Conservation (phyloP, 495 filamentous ascomycete genomes). For the Gamarada debralockiae region DNA sequence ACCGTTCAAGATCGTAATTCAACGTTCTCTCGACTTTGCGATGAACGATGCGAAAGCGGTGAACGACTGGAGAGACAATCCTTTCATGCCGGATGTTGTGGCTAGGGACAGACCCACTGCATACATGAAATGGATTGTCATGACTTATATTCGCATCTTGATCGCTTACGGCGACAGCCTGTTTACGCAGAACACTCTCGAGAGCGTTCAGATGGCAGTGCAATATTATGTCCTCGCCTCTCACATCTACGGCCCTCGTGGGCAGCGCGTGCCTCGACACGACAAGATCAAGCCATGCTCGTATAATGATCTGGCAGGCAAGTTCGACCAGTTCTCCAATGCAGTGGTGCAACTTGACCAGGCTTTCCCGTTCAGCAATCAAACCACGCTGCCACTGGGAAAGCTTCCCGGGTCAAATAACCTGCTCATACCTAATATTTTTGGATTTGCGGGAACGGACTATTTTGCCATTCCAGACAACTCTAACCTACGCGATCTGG, state of each 20-base stretch:
- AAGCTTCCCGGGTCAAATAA: neutral
- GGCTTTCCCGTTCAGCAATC: slow-evolving; percentile 22
- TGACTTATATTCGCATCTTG: slow-evolving; percentile 35
- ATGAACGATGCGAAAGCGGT: slow-evolving; percentile 8
- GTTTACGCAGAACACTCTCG: slow-evolving; percentile 34
- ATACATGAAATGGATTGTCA: slow-evolving; percentile 32
- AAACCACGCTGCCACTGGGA: neutral
- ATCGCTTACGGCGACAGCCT: slow-evolving; percentile 31
- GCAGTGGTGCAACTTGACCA: slow-evolving; percentile 23
- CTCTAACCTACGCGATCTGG: slow-evolving; percentile 12
- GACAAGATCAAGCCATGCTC: slow-evolving; percentile 12
- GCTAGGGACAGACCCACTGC: slow-evolving; percentile 26
- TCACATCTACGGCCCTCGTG: slow-evolving; percentile 28
- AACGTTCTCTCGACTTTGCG: slow-evolving; percentile 23
- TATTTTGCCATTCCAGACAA: slow-evolving; percentile 34
- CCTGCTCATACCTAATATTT: neutral
- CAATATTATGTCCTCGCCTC: slow-evolving; percentile 33
- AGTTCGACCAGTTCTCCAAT: slow-evolving; percentile 19
- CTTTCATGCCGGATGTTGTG: slow-evolving; percentile 23
- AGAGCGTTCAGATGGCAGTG: slow-evolving; percentile 30
- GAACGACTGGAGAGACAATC: slow-evolving; percentile 20
- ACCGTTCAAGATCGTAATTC: neutral
- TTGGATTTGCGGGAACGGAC: slow-evolving; percentile 8
- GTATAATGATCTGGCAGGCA: slow-evolving; percentile 6
- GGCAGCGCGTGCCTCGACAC: slow-evolving; percentile 16